phyloP scores from a whole-genome alignment of 257 asterid genomes.

The Capsicum rhomboideum region DNA sequence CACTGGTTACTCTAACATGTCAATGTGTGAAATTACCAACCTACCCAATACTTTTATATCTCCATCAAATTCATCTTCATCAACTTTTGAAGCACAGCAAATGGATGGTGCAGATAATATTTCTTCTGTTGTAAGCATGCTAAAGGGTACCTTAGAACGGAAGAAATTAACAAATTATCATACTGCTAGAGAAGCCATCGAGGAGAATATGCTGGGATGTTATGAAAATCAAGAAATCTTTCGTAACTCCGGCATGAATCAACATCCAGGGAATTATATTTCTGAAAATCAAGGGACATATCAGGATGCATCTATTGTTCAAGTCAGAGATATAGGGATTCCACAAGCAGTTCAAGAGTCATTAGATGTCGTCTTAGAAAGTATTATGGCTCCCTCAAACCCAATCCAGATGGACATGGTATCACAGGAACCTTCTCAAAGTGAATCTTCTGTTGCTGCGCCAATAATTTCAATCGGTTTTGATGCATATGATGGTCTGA shows the following conservation, averaged over 20 bases:
- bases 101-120: slow-evolving; percentile 38
- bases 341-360: slow-evolving; percentile 42
- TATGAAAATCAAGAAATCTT: slow-evolving; percentile 27
- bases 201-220: slow-evolving; percentile 36
- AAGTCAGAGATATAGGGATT: slow-evolving; percentile 34
- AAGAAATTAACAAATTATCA: slow-evolving; percentile 16
- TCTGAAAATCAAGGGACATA: slow-evolving; percentile 34
- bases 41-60: slow-evolving; percentile 18
- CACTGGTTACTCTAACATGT: slow-evolving; percentile 11
- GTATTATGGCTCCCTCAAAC: slow-evolving; percentile 35
- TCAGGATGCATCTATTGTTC: slow-evolving; percentile 26
- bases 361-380: slow-evolving; percentile 30
- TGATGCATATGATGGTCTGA: slow-evolving; percentile 55
- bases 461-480: slow-evolving; percentile 42
- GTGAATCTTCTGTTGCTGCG: slow-evolving; percentile 77
- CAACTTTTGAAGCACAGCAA: slow-evolving; percentile 49
- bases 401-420: slow-evolving; percentile 30
- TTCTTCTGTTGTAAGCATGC: slow-evolving; percentile 85
- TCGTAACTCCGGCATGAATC: slow-evolving; percentile 19
- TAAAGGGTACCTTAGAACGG: slow-evolving; percentile 63
- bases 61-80: slow-evolving; percentile 41
- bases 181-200: slow-evolving; percentile 22
- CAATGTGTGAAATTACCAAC: slow-evolving; percentile 14
- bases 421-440: slow-evolving; percentile 69
- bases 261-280: slow-evolving; percentile 23